These are phyloP conservation scores for Malus hybrid DNA, from an alignment of 331 rosid species.

Conservation along the genomic window DNA sequence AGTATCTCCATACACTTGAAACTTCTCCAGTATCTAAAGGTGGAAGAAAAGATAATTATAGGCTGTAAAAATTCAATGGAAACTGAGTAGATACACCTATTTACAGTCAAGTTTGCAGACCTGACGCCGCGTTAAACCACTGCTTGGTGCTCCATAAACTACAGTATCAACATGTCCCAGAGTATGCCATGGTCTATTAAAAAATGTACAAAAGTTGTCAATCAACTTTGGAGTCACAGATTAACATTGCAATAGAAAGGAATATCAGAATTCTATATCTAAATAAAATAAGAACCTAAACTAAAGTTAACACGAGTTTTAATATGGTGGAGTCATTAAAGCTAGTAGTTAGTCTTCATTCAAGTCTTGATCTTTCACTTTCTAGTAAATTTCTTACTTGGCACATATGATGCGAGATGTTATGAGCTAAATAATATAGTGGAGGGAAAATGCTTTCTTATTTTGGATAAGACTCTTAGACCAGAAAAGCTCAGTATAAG, in stretches of 20 bases:
- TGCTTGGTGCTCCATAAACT: constrained; percentile 66
- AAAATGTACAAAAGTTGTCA: constrained; percentile 18
- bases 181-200: constrained; percentile 74
- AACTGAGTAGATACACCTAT: constrained; percentile 13
- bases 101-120: constrained; percentile 40
- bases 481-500: background rate
- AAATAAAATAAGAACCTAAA: background rate
- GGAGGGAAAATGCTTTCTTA: background rate
- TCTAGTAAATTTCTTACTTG: background rate
- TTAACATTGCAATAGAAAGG: background rate
- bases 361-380: background rate
- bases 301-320: background rate
- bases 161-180: constrained; percentile 85
- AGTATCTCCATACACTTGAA: constrained; percentile 75
- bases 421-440: background rate
- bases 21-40: constrained; percentile 62
- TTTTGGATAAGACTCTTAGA: background rate
- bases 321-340: background rate
- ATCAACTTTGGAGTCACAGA: background rate
- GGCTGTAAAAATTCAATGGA: constrained; percentile 1
- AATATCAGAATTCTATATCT: background rate
- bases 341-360: background rate
- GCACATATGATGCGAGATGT: background rate
- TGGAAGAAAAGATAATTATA: background rate
- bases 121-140: constrained; percentile 85